Base-by-base conservation (phyloP, 306 rosid genomes). In the Dalbergia cultrata region DNA sequence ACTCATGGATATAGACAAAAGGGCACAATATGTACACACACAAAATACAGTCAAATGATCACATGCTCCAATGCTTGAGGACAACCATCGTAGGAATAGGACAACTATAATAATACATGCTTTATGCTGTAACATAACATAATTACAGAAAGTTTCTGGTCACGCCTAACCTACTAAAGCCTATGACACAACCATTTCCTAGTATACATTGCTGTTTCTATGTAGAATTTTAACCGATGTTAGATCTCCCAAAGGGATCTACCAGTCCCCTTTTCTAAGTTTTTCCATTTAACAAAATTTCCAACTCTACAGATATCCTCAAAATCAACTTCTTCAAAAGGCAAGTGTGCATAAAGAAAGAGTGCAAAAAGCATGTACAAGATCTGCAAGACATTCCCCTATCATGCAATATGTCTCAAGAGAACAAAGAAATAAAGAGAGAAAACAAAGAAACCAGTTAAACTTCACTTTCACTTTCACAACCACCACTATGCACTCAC, bases 401-500 rank as follows among this genome's bases (percentile, higher is more conserved):
- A 62, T 63, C 79, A 52, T 17, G 8, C 7, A 7, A 13, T 26
- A 41, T 10, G 21, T 11, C 11, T 21, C 1, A 35, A 7, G 67
- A 47, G 7, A 9, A 62, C 35, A 50, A 52, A 77, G 45, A 41
- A 8, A 41, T 5, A 35, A 6, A 35, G 39, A 35, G 39, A 35
- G 39, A 6, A 53, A 26, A 66, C 39, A 43, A 39, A 41, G 14
- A 67, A 52, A 50, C 50, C 56, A 41, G 39, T 43, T 26, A 26
- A 26, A 47, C 16, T 39, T 52, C 18, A 72, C 13, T 21, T 17
- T 33, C 37, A 65, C 31, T 52, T 18, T 69, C 69, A 43, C 41
- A 67, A 65, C 57, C 37, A 60, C 35, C 44, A 37, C 26, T 14
- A 19, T 69, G 52, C 31, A 81, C 93, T 68, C 83, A 93, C 98